A percentile compares a stretch with the other conserved stretches of the same genome.
Evolutionary conservation across 768 basidiomycete species (phyloP).

Genomic region (Leucocoprinus sp.): DNA sequence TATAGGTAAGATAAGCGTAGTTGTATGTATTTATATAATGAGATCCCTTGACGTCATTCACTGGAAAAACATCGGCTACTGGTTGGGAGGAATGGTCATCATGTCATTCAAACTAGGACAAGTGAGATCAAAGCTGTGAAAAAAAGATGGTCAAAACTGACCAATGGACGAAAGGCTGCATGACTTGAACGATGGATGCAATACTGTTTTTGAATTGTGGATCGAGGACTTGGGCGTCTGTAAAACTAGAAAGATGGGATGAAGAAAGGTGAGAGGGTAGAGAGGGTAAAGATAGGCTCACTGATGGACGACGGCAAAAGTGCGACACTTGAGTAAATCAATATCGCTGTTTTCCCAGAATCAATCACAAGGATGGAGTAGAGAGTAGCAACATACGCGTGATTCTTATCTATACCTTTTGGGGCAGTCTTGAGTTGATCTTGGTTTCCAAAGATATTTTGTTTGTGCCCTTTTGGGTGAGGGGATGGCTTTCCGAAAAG

Average conservation of each 20-base stretch:
- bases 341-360: conserved; percentile 55
- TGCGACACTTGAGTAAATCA: conserved; percentile 80
- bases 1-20: too few species aligned
- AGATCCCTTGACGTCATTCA: too few species aligned
- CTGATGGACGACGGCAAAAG: conserved; percentile 61
- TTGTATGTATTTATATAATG: too few species aligned
- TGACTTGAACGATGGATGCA: conserved; percentile 40
- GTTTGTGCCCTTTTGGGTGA: conserved; percentile 50
- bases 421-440: conserved; percentile 89
- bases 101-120: conserved; percentile 58
- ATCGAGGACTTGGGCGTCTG: conserved; percentile 62
- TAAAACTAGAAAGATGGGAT: conserved; percentile 42
- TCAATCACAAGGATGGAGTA: neutral
- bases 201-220: conserved; percentile 61
- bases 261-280: neutral
- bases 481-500: conserved; percentile 69
- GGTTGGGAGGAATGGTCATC: conserved; percentile 43
- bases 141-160: conserved; percentile 21
- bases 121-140: neutral
- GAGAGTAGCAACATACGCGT: conserved; percentile 60
- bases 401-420: conserved; percentile 80
- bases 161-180: conserved; percentile 78
- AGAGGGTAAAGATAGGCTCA: conserved; percentile 21
- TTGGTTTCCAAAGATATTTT: conserved; percentile 80
- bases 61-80: too few species aligned